Conservation (phyloP, 2,329 filamentous ascomycete species). For the Botryotinia globosa region DNA sequence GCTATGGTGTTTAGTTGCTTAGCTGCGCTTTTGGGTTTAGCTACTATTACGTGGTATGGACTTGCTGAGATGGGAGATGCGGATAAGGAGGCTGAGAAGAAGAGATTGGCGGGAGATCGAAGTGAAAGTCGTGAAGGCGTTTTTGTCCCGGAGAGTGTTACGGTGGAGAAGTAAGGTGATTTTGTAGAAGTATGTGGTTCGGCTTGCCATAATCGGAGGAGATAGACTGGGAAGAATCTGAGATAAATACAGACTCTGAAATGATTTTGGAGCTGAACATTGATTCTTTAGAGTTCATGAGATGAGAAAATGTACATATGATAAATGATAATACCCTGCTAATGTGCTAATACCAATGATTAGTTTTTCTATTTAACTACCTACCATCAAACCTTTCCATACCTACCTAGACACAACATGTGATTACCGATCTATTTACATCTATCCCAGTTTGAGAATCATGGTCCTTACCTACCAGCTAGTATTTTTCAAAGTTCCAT, state of each 20-base stretch:
- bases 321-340: neutral
- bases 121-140: neutral
- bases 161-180: neutral
- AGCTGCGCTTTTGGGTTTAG: constrained; percentile 34
- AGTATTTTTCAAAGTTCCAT: too few relatives aligned
- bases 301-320: neutral
- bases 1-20: constrained; percentile 36
- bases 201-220: neutral
- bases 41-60: constrained; percentile 36
- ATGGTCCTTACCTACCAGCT: too few relatives aligned
- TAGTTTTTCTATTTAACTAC: too few relatives aligned
- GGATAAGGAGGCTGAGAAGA: constrained; percentile 28
- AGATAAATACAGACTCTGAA: neutral
- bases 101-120: constrained; percentile 15
- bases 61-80: constrained; percentile 37
- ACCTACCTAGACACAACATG: neutral
- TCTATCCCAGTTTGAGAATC: too few relatives aligned
- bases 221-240: neutral
- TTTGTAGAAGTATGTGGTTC: neutral
- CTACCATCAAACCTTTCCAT: neutral
- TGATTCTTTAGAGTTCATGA: neutral
- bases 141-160: neutral
- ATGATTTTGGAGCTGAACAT: neutral
- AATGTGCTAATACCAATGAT: neutral
- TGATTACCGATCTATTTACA: fast-evolving